Conservation (phyloP, 129 eudicot genomes). For the Solidago caesia region DNA sequence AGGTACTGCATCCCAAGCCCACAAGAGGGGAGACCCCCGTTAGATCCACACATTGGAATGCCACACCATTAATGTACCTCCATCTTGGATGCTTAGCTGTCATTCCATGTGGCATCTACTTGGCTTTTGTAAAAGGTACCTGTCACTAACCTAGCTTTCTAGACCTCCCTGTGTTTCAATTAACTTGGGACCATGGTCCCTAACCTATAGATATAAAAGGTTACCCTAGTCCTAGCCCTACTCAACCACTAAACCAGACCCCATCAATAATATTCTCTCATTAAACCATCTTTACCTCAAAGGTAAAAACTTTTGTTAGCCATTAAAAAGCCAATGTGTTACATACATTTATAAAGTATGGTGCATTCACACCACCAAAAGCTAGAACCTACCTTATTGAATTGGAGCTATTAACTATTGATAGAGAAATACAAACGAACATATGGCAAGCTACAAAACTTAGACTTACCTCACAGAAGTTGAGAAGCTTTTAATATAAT, state of each 20-base stretch:
- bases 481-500: too few relatives aligned
- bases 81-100: slow-evolving; percentile 36
- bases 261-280: slow-evolving; percentile 23
- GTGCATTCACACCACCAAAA: background rate
- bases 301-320: slow-evolving; percentile 10
- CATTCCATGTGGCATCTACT: slow-evolving; percentile 29
- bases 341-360: background rate
- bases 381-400: background rate
- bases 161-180: slow-evolving; percentile 34
- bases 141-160: slow-evolving; percentile 23
- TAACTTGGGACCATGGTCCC: slow-evolving; percentile 34
- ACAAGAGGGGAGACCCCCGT: too few relatives aligned
- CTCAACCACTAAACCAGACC: slow-evolving; percentile 19
- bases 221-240: slow-evolving; percentile 24
- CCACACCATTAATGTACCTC: slow-evolving; percentile 27
- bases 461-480: too few relatives aligned
- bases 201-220: slow-evolving; percentile 1
- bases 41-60: too few relatives aligned
- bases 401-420: background rate
- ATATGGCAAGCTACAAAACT: too few relatives aligned
- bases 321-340: background rate
- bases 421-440: background rate
- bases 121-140: slow-evolving; percentile 17
- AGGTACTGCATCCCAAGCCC: too few relatives aligned
- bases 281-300: slow-evolving; percentile 19